These are phyloP conservation scores for Trichoderma sp. DNA, from an alignment of 2,329 filamentous ascomycete species.

Conservation along the genomic window DNA sequence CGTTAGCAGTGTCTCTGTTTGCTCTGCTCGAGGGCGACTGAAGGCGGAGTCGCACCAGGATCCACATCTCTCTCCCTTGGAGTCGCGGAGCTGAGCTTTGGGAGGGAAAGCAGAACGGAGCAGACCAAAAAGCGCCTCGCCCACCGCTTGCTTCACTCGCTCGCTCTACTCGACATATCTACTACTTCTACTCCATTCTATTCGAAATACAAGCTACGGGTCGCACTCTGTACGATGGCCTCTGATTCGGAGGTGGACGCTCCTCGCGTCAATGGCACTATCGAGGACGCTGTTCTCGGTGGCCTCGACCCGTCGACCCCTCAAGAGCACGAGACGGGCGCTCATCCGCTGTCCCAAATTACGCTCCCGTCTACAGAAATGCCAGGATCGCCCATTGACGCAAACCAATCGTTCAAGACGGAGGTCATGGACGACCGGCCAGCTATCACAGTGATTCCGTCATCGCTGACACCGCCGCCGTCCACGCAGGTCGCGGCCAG, in stretches of 20 bases:
- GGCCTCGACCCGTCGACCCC: conserved; percentile 35
- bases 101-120: too few species aligned
- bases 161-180: neutral
- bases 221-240: conserved; percentile 23
- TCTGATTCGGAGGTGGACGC: conserved; percentile 36
- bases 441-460: conserved; percentile 50
- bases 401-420: conserved; percentile 47
- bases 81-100: neutral
- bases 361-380: conserved; percentile 58
- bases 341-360: conserved; percentile 44
- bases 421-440: conserved; percentile 48
- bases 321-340: conserved; percentile 31
- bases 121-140: neutral
- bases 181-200: neutral
- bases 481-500: conserved; percentile 48
- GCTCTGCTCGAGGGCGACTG: neutral
- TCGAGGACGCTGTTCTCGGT: conserved; percentile 34
- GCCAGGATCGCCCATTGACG: conserved; percentile 52
- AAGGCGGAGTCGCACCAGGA: neutral
- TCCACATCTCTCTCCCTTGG: conserved; percentile 13
- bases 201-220: neutral
- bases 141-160: neutral
- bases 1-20: neutral
- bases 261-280: conserved; percentile 29
- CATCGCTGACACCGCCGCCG: conserved; percentile 56